Conservation (phyloP, 2,329 filamentous ascomycete species). For the Curvularia eragrostidis region DNA sequence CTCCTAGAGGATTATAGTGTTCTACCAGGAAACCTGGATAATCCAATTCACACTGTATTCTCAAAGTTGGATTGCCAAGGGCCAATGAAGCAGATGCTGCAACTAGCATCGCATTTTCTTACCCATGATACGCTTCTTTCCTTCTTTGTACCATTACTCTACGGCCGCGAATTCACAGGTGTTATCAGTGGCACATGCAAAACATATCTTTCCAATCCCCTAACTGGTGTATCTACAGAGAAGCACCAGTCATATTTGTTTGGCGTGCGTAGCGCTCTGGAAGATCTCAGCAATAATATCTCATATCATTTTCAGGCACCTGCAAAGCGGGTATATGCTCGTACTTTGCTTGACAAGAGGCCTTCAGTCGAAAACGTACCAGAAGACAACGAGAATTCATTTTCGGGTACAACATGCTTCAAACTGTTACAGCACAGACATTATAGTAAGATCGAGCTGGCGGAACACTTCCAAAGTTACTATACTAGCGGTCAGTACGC, state of each 20-base stretch:
- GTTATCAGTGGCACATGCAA: slow-evolving; percentile 12
- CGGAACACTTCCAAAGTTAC: slow-evolving; percentile 27
- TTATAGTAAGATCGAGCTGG: slow-evolving; percentile 33
- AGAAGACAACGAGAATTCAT: slow-evolving; percentile 7
- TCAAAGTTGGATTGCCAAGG: slow-evolving; percentile 22
- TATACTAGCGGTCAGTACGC: slow-evolving; percentile 31
- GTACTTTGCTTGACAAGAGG: slow-evolving; percentile 15
- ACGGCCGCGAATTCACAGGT: slow-evolving; percentile 29
- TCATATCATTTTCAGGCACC: slow-evolving; percentile 27
- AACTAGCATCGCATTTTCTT: slow-evolving; percentile 45
- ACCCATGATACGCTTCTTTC: slow-evolving; percentile 34
- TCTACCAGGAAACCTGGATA: slow-evolving; percentile 33
- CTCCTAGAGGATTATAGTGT: slow-evolving; percentile 38
- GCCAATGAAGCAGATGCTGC: slow-evolving; percentile 34
- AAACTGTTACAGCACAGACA: slow-evolving; percentile 21
- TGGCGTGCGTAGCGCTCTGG: slow-evolving; percentile 32
- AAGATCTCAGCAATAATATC: slow-evolving; percentile 36
- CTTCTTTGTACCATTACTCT: slow-evolving; percentile 42
- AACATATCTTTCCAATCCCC: slow-evolving; percentile 33
- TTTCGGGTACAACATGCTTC: slow-evolving; percentile 19
- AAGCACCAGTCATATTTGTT: slow-evolving; percentile 21
- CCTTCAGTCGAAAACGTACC: neutral
- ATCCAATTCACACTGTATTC: slow-evolving; percentile 42
- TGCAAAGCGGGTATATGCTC: slow-evolving; percentile 31
- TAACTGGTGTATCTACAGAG: slow-evolving; percentile 16